phyloP scores from a whole-genome alignment of 129 eudicot species.

The Kitagawia praeruptora region DNA sequence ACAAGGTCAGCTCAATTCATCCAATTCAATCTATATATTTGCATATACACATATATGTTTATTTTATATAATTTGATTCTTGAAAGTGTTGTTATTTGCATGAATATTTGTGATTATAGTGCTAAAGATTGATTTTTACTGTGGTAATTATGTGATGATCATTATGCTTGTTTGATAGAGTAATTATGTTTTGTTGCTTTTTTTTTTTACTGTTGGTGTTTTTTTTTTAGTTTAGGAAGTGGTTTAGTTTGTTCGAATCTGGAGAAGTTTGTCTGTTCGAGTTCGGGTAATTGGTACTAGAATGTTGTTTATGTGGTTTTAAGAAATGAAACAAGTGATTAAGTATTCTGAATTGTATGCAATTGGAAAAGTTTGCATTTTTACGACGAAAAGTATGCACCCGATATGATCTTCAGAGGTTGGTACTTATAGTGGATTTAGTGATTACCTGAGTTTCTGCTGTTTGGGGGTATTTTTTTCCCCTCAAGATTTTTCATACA shows the following conservation, averaged over 20 bases:
- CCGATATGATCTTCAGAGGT: neutral
- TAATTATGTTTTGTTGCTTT: neutral
- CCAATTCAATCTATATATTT: neutral
- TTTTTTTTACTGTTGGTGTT: neutral
- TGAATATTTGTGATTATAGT: neutral
- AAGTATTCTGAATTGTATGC: neutral
- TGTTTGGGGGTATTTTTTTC: neutral
- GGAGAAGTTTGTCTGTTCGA: neutral
- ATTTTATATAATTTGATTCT: neutral
- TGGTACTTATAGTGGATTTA: neutral
- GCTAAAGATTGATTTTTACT: neutral
- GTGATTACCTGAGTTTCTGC: neutral
- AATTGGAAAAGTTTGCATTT: neutral
- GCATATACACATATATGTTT: neutral
- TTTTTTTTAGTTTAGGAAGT: neutral
- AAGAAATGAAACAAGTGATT: neutral
- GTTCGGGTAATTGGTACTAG: neutral
- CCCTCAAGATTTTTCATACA: neutral
- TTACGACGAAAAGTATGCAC: neutral
- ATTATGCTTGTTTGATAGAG: neutral
- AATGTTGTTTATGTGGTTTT: neutral
- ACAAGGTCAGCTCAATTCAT: conserved; percentile 4
- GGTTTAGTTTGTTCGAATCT: neutral
- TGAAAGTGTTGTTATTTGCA: neutral
- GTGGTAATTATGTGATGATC: neutral